Evolutionary conservation across 2,329 filamentous ascomycete species (phyloP), one percentile per base, ranked within the genome.

Genomic region (Colletotrichum sp.): DNA sequence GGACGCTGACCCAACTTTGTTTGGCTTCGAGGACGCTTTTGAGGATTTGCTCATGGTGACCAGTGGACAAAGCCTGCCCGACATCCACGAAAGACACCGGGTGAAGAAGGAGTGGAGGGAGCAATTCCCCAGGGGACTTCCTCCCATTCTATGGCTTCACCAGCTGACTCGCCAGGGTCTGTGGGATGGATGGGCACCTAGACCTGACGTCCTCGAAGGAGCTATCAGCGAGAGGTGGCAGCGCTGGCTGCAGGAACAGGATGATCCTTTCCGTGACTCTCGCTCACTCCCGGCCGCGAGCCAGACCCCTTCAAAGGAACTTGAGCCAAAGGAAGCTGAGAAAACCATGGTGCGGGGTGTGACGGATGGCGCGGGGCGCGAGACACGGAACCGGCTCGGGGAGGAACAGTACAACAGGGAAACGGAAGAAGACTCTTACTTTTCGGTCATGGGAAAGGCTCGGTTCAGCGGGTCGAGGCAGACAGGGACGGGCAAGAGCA

Each of bases 11-110:
- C 63, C 82, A 15, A 80, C 79, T 52, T 79, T 84, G 39, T 90
- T 90, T 79, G 89, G 88, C 10, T 92, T 90, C 77, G 84, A 88
- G 36, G 90, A 92, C 77, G 90, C 90, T 63, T 91, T 92, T 76
- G 90, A 92, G 79, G 90, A 92, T 77, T 86, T 92, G 18, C 83
- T 92, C 15, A 83, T 84, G n/a, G 85, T 86, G 22, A 86, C 85
- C n/a, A 84, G 86, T 16, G 86, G 86, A 6, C 82, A 84, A 8
- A 81, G 82, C 4, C 81, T 91, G 24, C 84, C 85, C 6, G 84
- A 88, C 24, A 85, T 89, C 26, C 77, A 78, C 15, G 80, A 79
- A 3, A 82, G 82, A 60, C 81, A 84, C 70, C 79, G 84, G 39
- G 83, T 85, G 77, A 82, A 84, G 64, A 82, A 80, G 73, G 81